These are phyloP conservation scores for Xylaria telfairii DNA, from an alignment of 495 filamentous ascomycete species.

Conservation along the genomic window DNA sequence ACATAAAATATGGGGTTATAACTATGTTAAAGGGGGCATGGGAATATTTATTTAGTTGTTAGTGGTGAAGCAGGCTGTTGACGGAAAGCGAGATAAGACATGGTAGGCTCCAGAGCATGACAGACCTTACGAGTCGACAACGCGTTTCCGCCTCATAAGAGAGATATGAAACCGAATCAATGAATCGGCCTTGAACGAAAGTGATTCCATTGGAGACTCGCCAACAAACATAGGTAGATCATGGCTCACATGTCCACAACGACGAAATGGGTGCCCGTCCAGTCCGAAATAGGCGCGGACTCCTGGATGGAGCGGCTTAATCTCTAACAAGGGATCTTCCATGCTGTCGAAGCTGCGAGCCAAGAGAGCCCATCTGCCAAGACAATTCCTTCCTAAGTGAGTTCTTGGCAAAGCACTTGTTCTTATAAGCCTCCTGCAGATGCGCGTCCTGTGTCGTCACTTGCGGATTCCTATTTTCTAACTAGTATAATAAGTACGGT, in stretches of 20 bases:
- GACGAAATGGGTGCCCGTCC: background rate
- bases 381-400: background rate
- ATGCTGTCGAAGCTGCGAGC: background rate
- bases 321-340: slow-evolving; percentile 1
- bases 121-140: background rate
- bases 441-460: slow-evolving; percentile 8
- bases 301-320: slow-evolving; percentile 5
- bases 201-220: background rate
- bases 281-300: slow-evolving; percentile 6
- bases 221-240: no score
- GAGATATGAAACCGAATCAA: background rate
- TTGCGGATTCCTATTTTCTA: slow-evolving; percentile 1
- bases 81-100: background rate
- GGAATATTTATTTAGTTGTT: background rate
- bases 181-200: background rate
- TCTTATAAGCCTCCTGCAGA: background rate
- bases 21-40: background rate
- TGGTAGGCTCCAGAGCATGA: background rate
- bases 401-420: background rate
- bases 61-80: background rate
- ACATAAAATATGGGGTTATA: background rate
- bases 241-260: slow-evolving; percentile 1
- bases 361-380: slow-evolving; percentile 9
- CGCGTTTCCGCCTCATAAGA: background rate
- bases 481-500: no score